These are phyloP conservation scores for Fusarium avenaceum DNA, from an alignment of 2,329 filamentous ascomycete species.

Conservation along the genomic window DNA sequence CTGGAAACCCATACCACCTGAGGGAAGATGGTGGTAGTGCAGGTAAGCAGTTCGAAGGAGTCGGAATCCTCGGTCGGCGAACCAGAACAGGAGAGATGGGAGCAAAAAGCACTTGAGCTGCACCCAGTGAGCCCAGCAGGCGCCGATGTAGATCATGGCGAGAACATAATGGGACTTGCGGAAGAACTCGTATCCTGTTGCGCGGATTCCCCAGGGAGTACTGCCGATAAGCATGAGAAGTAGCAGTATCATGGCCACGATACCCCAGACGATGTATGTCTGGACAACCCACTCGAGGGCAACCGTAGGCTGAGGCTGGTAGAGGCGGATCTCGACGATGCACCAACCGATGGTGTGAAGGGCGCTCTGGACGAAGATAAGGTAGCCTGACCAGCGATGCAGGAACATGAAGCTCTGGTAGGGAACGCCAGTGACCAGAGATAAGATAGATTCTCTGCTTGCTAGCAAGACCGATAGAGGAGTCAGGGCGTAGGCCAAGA, in stretches of 20 bases:
- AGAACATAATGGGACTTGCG: constrained; percentile 80
- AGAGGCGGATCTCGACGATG: constrained; percentile 74
- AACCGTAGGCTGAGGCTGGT: constrained; percentile 77
- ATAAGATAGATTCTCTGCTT: constrained; percentile 78
- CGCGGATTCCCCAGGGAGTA: constrained; percentile 67
- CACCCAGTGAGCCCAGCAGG: constrained; percentile 81
- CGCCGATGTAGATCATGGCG: constrained; percentile 80
- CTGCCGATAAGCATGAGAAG: constrained; percentile 72
- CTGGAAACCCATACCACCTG: constrained; percentile 65
- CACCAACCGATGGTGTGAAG: constrained; percentile 81
- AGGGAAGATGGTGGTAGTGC: constrained; percentile 67
- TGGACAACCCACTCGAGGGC: constrained; percentile 71
- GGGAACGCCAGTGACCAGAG: constrained; percentile 77
- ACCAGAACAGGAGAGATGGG: constrained; percentile 74
- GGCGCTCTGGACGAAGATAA: constrained; percentile 76
- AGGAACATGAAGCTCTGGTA: constrained; percentile 85
- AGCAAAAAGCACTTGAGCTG: constrained; percentile 77
- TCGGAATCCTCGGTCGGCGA: constrained; percentile 72
- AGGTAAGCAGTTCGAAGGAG: constrained; percentile 70
- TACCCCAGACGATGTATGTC: constrained; percentile 79
- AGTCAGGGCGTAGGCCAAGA: constrained; percentile 80
- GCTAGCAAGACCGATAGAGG: constrained; percentile 76
- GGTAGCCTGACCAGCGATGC: constrained; percentile 80
- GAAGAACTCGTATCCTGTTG: constrained; percentile 83
- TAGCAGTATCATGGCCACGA: constrained; percentile 76